Percentiles rank a stretch among this genome's conserved stretches.
Evolutionary conservation across 805 yeast species (phyloP).

Genomic region (Saturnispora galanensis): DNA sequence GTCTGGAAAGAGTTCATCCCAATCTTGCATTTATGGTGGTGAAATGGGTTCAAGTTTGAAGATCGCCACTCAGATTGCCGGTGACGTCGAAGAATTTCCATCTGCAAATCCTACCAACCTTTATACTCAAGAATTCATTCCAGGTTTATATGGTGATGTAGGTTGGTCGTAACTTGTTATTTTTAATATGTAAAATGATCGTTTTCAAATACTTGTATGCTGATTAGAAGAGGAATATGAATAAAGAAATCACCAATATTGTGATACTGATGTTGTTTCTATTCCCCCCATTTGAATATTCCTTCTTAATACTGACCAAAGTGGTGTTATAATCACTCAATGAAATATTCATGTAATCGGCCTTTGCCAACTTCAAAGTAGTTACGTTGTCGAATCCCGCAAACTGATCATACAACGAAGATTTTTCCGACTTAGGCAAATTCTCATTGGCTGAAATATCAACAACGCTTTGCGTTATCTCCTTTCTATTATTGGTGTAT

Average conservation of each 20-base stretch:
- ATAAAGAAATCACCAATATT: too few species aligned
- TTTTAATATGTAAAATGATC: too few species aligned
- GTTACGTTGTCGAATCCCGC: constrained; percentile 11
- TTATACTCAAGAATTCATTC: neutral
- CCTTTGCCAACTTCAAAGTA: constrained; percentile 10
- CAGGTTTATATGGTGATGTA: neutral
- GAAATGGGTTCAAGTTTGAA: neutral
- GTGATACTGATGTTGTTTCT: too few species aligned
- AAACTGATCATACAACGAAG: constrained; percentile 8
- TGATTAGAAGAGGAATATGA: too few species aligned
- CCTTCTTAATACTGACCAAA: too few species aligned
- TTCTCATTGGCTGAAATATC: constrained; percentile 5
- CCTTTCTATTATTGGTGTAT: constrained; percentile 2
- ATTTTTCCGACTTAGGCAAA: constrained; percentile 12
- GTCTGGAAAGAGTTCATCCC: neutral
- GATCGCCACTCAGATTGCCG: too few species aligned
- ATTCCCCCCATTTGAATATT: too few species aligned
- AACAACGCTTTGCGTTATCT: constrained; percentile 7
- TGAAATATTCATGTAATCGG: constrained; percentile 10
- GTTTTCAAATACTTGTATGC: too few species aligned
- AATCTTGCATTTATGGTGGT: constrained; percentile 1
- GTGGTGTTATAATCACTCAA: neutral
- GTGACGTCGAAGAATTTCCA: neutral
- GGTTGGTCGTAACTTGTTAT: too few species aligned
- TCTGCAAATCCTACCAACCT: neutral